Evolutionary conservation across 2,329 filamentous ascomycete species (phyloP), one percentile per base, ranked within the genome.

Genomic region (Cucurbitaria berberidis): DNA sequence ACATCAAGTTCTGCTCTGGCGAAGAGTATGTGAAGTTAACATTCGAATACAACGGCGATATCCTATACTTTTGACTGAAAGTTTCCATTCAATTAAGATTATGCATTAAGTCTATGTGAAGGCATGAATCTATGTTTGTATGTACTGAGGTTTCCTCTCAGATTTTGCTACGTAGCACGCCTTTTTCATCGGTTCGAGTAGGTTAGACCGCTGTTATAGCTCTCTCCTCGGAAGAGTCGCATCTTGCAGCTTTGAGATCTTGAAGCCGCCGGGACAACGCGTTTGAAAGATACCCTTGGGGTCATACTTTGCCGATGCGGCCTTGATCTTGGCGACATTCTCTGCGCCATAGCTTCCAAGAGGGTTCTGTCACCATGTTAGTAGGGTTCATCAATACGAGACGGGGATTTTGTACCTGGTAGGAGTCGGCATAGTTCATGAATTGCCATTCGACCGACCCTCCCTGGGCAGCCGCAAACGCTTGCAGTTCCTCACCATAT

Each of bases 221-320:
- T 30, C 29, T 30, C 29, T 6, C 29, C 13, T 13, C 10, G 13
- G 29, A 6, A 11, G 29, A 15, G 13, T 3, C 5, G 29, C 13
- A 13, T 36, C n/a, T 21, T 29, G 24, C 3, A 65, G 58, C 22
- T 53, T 62, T 1, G 64, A 62, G 11, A 72, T 61, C 63, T 80
- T 80, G 55, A 79, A 80, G 27, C 75, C 73, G n/a, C 78, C 77
- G 1, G 76, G 75, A 27, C 72, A 64, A 16, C 74, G 57, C 5
- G 45, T 74, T 61, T 79, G 76, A 50, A 77, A 80, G 4, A 80
- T 61, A 2, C 65, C 60, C 1, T 59, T 48, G 0, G 77, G 76
- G 51, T 81, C 78, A 49, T 77, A 79, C 49, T 70, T 72, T 18
- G 44, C 53, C 0, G 70, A 68, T 3, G 77, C 68, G 1, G 61